Evolutionary conservation across 345 rosid species (phyloP).

Genomic region (Turnera subulata): DNA sequence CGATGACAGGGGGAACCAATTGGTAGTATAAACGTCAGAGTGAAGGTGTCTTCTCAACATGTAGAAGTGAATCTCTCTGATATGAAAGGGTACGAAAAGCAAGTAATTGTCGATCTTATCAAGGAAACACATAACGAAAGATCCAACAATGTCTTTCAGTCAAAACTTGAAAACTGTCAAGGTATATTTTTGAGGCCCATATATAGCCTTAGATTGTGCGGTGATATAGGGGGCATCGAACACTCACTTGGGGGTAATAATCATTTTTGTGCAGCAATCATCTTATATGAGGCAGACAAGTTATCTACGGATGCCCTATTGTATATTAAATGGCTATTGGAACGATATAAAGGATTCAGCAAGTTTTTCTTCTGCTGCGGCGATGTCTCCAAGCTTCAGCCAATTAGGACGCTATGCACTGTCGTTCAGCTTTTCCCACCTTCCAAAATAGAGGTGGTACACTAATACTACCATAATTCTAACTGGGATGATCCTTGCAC

Average conservation of each 20-base stretch:
- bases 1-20: slow-evolving; percentile 40
- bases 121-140: slow-evolving; percentile 33
- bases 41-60: slow-evolving; percentile 42
- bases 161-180: slow-evolving; percentile 20
- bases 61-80: slow-evolving; percentile 53
- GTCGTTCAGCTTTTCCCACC: slow-evolving; percentile 40
- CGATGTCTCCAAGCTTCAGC: slow-evolving; percentile 51
- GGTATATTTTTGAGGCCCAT: no score
- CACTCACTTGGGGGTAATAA: no score
- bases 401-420: slow-evolving; percentile 42
- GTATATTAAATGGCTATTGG: slow-evolving; percentile 53
- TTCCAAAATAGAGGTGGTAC: slow-evolving; percentile 39
- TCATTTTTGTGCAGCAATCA: slow-evolving; percentile 33
- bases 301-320: slow-evolving; percentile 45
- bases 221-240: no score
- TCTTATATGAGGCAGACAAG: slow-evolving; percentile 49
- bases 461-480: not conserved
- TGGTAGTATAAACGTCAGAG: slow-evolving; percentile 34
- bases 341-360: slow-evolving; percentile 40
- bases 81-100: slow-evolving; percentile 56
- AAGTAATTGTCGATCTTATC: slow-evolving; percentile 52
- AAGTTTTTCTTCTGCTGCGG: slow-evolving; percentile 58
- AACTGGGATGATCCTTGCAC: no score
- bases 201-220: not conserved
- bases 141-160: slow-evolving; percentile 12